Percentiles rank a stretch among this genome's conserved stretches.
phyloP scores from a whole-genome alignment of 2,329 filamentous ascomycete genomes.

The Pezicula neosporulosa region DNA sequence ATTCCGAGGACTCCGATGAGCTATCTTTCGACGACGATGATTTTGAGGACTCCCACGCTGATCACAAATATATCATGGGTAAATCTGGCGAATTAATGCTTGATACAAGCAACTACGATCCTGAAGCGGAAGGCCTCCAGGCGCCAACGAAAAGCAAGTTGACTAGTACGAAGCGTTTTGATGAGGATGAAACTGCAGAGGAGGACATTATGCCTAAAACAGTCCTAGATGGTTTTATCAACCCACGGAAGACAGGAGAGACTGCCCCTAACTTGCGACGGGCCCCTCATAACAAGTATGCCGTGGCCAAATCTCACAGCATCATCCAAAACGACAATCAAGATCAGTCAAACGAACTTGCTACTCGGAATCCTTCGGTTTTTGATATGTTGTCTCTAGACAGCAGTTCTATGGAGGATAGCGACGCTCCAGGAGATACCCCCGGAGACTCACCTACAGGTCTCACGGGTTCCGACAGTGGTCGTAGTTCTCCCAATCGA shows the following conservation, averaged over 20 bases:
- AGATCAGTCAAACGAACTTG: no score
- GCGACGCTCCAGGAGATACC: no score
- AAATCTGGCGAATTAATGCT: slow-evolving; percentile 10
- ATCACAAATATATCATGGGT: slow-evolving; percentile 8
- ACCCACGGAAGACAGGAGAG: neutral
- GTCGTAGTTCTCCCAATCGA: neutral
- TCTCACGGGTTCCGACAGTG: neutral
- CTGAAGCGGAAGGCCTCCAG: neutral
- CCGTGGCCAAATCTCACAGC: neutral
- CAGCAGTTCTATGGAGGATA: no score
- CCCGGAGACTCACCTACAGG: no score
- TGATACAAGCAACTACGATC: slow-evolving; percentile 9
- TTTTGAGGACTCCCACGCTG: slow-evolving; percentile 5
- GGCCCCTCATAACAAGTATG: neutral
- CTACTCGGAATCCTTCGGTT: no score
- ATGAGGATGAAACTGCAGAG: slow-evolving; percentile 16
- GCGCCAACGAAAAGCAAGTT: neutral
- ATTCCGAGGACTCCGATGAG: slow-evolving; percentile 17
- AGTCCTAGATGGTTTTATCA: slow-evolving; percentile 18
- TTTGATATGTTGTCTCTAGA: no score
- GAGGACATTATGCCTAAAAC: slow-evolving; percentile 21
- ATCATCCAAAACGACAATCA: neutral
- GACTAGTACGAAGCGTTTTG: neutral
- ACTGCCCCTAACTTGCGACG: neutral
- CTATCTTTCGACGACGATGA: slow-evolving; percentile 10